These are phyloP conservation scores for sunflower (Helianthus annuus) DNA, from an alignment of 129 eudicot species.

Conservation along the genomic window HanXRQr2.0-SUNRISE NC_035437.2:134435578-134436077, in stretches of 20 bases:
- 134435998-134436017: conserved; percentile 75
- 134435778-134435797: conserved; percentile 53
- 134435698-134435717: conserved; percentile 73
- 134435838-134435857: conserved; percentile 77
- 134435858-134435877: conserved; percentile 66
- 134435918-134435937: background rate
- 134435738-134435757: conserved; percentile 95
- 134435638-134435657: conserved; percentile 70
- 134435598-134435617: conserved; percentile 76
- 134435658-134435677: conserved; percentile 81
- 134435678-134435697: conserved; percentile 86
- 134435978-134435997: conserved; percentile 96
- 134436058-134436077: background rate
- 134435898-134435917: background rate
- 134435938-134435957: conserved; percentile 78
- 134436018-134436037: background rate
- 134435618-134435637: conserved; percentile 47
- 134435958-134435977: conserved; percentile 86
- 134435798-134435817: conserved; percentile 53
- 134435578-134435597: conserved; percentile 93
- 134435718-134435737: conserved; percentile 67
- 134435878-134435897: conserved; percentile 7
- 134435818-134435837: conserved; percentile 66
- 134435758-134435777: conserved; percentile 83
- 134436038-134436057: background rate